Evolutionary conservation across 2,329 filamentous ascomycete species (phyloP).

Genomic region (Botrytis cinerea): DNA sequence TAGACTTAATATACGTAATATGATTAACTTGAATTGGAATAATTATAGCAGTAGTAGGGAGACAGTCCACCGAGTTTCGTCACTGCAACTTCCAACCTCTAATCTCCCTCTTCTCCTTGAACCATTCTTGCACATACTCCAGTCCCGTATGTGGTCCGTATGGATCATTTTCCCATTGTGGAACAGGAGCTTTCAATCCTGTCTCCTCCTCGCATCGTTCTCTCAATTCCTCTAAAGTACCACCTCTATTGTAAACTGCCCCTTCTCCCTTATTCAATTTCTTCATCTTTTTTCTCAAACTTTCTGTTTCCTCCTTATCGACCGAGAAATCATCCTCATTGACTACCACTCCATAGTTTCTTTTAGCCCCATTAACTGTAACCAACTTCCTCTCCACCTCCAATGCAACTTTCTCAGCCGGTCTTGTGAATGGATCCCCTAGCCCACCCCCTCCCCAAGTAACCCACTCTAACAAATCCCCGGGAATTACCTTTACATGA

Average conservation of each 20-base stretch:
- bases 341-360: slow-evolving; percentile 13
- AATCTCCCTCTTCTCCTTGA: slow-evolving; percentile 12
- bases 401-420: slow-evolving; percentile 16
- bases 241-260: slow-evolving; percentile 8
- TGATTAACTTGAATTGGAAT: not conserved
- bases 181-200: slow-evolving; percentile 10
- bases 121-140: slow-evolving; percentile 18
- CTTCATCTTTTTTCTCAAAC: slow-evolving; percentile 4
- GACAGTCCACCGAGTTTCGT: not conserved
- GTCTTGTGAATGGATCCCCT: slow-evolving; percentile 9
- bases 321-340: slow-evolving; percentile 10
- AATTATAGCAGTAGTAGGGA: not conserved
- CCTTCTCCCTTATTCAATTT: not conserved
- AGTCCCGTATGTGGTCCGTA: slow-evolving; percentile 11
- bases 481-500: slow-evolving; percentile 10
- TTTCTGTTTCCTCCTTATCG: not conserved
- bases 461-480: slow-evolving; percentile 19
- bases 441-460: slow-evolving; percentile 19
- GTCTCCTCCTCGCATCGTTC: slow-evolving; percentile 14
- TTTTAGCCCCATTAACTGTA: not conserved
- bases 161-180: slow-evolving; percentile 21
- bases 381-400: slow-evolving; percentile 18
- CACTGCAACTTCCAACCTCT: slow-evolving; percentile 7
- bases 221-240: slow-evolving; percentile 7
- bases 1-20: not conserved